Evolutionary conservation across 805 yeast species (phyloP).

Genomic region (Wickerhamia fluorescens): DNA sequence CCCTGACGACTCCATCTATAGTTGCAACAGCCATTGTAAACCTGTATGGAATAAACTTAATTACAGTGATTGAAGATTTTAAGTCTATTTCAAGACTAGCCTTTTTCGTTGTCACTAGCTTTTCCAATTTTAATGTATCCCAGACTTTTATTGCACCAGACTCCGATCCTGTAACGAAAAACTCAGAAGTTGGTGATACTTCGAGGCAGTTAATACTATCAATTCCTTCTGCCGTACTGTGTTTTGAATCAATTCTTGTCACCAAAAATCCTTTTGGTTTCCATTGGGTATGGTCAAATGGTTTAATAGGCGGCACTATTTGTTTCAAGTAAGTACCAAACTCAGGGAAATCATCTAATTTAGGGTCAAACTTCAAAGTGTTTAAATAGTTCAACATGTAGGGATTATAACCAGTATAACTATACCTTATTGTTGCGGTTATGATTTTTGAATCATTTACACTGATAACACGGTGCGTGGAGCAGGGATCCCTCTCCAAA

Average conservation of each 20-base stretch:
- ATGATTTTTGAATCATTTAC: slow-evolving; percentile 24
- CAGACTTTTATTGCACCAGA: slow-evolving; percentile 69
- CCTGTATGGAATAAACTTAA: slow-evolving; percentile 46
- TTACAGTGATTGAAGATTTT: slow-evolving; percentile 41
- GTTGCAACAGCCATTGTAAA: slow-evolving; percentile 55
- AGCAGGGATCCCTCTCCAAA: background rate
- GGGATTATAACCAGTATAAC: slow-evolving; percentile 64
- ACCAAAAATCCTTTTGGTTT: slow-evolving; percentile 48
- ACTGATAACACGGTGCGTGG: slow-evolving; percentile 16
- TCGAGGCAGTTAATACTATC: slow-evolving; percentile 48
- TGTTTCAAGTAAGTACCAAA: slow-evolving; percentile 42
- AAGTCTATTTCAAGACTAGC: slow-evolving; percentile 43
- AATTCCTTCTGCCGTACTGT: slow-evolving; percentile 33
- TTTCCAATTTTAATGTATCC: slow-evolving; percentile 63
- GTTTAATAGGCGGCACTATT: background rate
- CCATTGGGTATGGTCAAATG: slow-evolving; percentile 1
- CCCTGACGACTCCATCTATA: slow-evolving; percentile 36
- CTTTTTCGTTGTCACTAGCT: slow-evolving; percentile 44
- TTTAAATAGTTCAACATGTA: slow-evolving; percentile 52
- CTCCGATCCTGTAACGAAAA: slow-evolving; percentile 73
- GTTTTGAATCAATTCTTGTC: slow-evolving; percentile 53
- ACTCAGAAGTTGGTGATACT: slow-evolving; percentile 54
- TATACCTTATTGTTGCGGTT: slow-evolving; percentile 38
- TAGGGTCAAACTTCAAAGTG: slow-evolving; percentile 48
- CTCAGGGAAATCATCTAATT: slow-evolving; percentile 54